Evolutionary conservation across 78 protist species (phyloP).

Genomic region (Diacronema lutheri): DNA sequence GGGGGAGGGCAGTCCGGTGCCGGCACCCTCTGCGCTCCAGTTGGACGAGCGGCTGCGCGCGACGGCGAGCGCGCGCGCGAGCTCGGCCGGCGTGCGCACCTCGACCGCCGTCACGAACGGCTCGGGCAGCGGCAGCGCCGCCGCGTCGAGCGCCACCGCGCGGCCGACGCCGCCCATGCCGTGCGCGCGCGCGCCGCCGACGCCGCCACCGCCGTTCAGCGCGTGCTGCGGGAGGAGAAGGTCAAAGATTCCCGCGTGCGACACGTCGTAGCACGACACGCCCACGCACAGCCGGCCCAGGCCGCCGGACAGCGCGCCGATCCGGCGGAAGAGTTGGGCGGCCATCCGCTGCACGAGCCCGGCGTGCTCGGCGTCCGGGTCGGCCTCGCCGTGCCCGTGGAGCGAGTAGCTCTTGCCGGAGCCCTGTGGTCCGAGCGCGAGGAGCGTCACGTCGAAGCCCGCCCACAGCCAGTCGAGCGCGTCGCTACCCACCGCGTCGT

Average conservation of each 20-base stretch:
- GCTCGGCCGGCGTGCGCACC: too few relatives aligned
- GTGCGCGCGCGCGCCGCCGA: too few relatives aligned
- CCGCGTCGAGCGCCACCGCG: too few relatives aligned
- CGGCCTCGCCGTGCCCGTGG: background rate
- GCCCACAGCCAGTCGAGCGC: background rate
- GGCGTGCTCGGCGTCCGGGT: background rate
- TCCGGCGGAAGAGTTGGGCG: background rate
- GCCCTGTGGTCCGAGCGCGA: background rate
- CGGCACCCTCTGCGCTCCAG: too few relatives aligned
- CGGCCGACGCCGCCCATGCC: too few relatives aligned
- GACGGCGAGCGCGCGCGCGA: too few relatives aligned
- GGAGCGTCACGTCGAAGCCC: slow-evolving; percentile 4
- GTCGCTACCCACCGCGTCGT: background rate
- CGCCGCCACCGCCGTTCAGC: background rate
- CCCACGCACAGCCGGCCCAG: background rate
- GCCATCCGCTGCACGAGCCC: background rate
- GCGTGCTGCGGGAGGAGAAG: background rate
- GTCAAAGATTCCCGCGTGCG: background rate
- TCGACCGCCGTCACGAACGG: too few relatives aligned
- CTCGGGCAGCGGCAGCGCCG: too few relatives aligned
- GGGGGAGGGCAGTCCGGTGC: too few relatives aligned
- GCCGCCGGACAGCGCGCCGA: background rate
- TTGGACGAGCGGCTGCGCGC: too few relatives aligned
- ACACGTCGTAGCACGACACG: background rate
- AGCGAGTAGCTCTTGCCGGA: slow-evolving; percentile 11